Base-by-base conservation (phyloP, 2,329 filamentous ascomycete species). In the Aurifilum marmelostoma region DNA sequence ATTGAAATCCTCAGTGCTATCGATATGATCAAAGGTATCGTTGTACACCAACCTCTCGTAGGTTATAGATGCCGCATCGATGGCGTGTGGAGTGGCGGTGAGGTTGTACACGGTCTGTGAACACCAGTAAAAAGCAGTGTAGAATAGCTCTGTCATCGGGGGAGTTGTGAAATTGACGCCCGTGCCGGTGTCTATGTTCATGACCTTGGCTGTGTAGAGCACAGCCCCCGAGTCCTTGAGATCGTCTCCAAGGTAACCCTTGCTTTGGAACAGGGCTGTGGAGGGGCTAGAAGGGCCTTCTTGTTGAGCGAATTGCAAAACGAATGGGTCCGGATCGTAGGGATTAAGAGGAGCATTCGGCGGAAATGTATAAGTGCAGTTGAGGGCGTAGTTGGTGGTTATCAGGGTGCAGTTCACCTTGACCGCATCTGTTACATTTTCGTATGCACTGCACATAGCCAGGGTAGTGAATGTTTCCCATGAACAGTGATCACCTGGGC, bases 391-490 rank as follows among this genome's bases (percentile, higher is more conserved):
- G 16, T 16, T 7, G 16, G 37, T 27, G n/a, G n/a, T 43, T 60
- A 11, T n/a, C n/a, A n/a, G n/a, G n/a, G 56, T 54, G 39, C 71
- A 73, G 8, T 67, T 63, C 14, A 50, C 24, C 8, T 50, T 58
- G 2, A 60, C 34, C 14, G 21, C 27, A 2, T 61, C 47, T 1
- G 71, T 74, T 8, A 73, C 29, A 41, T 75, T 70, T 1, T 50
- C 14, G 34, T 67, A 73, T 3, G n/a, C 52, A 8, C 56, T 39
- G 50, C 73, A 75, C 2, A 74, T 50, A 3, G 69, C 73, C 0
- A 75, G 64, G 12, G 72, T 73, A 11, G 24, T 69, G 58, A 73
- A 73, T 2, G 60, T 27, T 6, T 61, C 12, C 72, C 73, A 75
- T 2, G 65, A 69, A 52, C 73, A 75, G 7, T 63, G 27, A 1